A percentile compares a stretch with the other conserved stretches of the same genome.
phyloP scores from a whole-genome alignment of 179 eudicot species.

The Beta lomatogona region DNA sequence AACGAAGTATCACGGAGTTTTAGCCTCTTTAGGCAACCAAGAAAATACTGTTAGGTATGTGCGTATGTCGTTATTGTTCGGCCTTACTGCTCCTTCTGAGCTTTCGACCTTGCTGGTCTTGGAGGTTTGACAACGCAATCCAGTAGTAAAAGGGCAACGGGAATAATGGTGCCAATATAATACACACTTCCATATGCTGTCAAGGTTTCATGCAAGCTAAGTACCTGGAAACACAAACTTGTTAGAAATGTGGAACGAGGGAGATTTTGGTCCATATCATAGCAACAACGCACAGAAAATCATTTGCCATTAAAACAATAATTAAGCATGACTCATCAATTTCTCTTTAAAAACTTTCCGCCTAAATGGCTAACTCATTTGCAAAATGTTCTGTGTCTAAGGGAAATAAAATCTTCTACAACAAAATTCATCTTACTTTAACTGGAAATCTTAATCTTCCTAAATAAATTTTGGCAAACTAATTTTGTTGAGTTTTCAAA shows the following conservation, averaged over 20 bases:
- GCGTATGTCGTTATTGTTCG: background rate
- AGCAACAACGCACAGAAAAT: background rate
- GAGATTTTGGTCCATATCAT: too few relatives aligned
- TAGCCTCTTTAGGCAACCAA: background rate
- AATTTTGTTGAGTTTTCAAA: too few relatives aligned
- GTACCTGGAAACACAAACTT: constrained; percentile 43
- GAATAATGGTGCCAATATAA: constrained; percentile 70
- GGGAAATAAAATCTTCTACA: too few relatives aligned
- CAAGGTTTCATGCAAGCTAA: constrained; percentile 79
- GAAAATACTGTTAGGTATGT: background rate
- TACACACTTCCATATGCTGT: constrained; percentile 71
- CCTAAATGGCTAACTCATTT: too few relatives aligned
- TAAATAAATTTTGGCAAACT: too few relatives aligned
- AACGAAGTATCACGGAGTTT: too few relatives aligned
- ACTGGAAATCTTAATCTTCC: too few relatives aligned
- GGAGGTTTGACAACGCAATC: constrained; percentile 66
- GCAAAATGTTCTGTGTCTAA: too few relatives aligned
- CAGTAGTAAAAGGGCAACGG: constrained; percentile 49
- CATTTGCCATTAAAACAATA: too few relatives aligned
- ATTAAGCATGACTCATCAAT: too few relatives aligned
- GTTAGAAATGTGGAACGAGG: background rate
- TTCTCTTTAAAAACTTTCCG: too few relatives aligned
- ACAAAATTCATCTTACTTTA: too few relatives aligned
- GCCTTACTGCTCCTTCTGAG: constrained; percentile 44
- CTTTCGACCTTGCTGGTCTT: constrained; percentile 62